Evolutionary conservation across 2,329 filamentous ascomycete genomes (phyloP).

Genomic region (Niveomyces coronatus): DNA sequence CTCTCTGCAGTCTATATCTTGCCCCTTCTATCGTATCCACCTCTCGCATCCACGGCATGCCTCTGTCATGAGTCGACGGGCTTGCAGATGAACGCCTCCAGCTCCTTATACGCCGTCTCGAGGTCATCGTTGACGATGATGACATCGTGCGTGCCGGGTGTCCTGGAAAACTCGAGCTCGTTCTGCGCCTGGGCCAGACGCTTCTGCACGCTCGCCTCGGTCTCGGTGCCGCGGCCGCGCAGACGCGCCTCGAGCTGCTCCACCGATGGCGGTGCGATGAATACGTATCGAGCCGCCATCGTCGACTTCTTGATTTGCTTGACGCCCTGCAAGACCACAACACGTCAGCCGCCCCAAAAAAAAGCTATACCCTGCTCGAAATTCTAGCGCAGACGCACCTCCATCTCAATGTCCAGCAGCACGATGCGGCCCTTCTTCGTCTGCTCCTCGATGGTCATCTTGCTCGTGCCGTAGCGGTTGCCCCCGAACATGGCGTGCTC

Average conservation of each 20-base stretch:
- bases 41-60: neutral
- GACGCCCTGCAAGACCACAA: constrained; percentile 46
- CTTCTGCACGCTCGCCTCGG: constrained; percentile 59
- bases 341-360: neutral
- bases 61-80: constrained; percentile 8
- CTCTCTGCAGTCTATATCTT: neutral
- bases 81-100: constrained; percentile 40
- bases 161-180: constrained; percentile 64
- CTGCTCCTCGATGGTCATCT: constrained; percentile 68
- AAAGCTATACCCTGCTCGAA: neutral
- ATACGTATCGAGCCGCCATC: constrained; percentile 70
- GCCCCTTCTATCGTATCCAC: neutral
- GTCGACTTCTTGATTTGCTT: constrained; percentile 79
- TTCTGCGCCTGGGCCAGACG: constrained; percentile 60
- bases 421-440: constrained; percentile 62
- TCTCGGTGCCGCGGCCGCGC: constrained; percentile 67
- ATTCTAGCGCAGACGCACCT: constrained; percentile 40
- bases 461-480: constrained; percentile 80
- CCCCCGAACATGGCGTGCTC: constrained; percentile 78
- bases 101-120: constrained; percentile 39
- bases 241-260: constrained; percentile 65
- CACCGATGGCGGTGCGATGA: constrained; percentile 70
- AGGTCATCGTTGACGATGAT: constrained; percentile 33
- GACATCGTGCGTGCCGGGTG: constrained; percentile 41
- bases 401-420: constrained; percentile 94